phyloP scores from a whole-genome alignment of 768 basidiomycete species.

The Suillus subluteus region DNA sequence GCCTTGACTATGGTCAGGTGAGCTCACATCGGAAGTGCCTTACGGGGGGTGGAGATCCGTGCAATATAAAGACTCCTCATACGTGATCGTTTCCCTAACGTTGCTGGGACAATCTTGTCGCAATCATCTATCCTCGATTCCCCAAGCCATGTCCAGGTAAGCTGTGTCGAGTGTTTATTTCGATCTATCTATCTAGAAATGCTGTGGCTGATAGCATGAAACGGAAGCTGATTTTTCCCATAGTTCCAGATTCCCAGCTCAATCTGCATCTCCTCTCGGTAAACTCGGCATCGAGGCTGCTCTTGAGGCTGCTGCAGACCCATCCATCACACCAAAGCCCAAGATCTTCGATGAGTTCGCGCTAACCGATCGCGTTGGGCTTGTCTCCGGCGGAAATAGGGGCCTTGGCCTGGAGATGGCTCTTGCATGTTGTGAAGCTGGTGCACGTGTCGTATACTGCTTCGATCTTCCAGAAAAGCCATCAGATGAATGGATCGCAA shows the following conservation, averaged over 20 bases:
- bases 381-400: slow-evolving; percentile 67
- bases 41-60: background rate
- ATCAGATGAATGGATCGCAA: slow-evolving; percentile 59
- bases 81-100: background rate
- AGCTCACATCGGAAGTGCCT: background rate
- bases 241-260: slow-evolving; percentile 28
- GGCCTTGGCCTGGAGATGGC: slow-evolving; percentile 88
- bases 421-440: slow-evolving; percentile 71
- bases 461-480: slow-evolving; percentile 62
- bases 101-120: background rate
- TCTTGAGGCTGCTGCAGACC: slow-evolving; percentile 43
- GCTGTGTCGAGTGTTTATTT: background rate
- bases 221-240: background rate
- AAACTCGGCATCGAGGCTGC: slow-evolving; percentile 69
- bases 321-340: slow-evolving; percentile 38
- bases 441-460: slow-evolving; percentile 71
- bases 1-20: background rate
- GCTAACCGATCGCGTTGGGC: slow-evolving; percentile 56
- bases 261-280: slow-evolving; percentile 56
- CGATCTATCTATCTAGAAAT: background rate
- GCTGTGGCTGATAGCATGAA: background rate
- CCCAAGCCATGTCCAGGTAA: slow-evolving; percentile 3
- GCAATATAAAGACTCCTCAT: background rate
- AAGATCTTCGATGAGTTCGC: slow-evolving; percentile 65
- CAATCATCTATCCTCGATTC: background rate